These are phyloP conservation scores for Melaleuca quinquenervia DNA, from an alignment of 345 rosid species.

Conservation along the genomic window DNA sequence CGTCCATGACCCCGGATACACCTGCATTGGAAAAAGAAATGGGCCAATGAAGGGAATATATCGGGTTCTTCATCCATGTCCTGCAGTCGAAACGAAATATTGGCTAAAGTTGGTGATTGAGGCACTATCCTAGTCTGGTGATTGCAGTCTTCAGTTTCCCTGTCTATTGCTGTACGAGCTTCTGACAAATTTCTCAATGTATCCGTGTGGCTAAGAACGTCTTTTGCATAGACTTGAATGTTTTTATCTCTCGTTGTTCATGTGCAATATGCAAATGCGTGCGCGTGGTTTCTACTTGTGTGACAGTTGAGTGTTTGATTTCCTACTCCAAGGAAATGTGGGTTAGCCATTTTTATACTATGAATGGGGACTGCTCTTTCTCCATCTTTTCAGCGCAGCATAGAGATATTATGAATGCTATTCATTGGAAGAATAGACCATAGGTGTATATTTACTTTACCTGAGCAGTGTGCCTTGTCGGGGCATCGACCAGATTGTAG, in stretches of 20 bases:
- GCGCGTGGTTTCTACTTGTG: neutral
- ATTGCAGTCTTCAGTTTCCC: neutral
- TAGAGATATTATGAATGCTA: neutral
- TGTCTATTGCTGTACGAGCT: fast-evolving
- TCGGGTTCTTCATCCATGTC: neutral
- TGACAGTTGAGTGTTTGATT: neutral
- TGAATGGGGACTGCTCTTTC: neutral
- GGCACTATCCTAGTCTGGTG: neutral
- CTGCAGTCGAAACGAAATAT: neutral
- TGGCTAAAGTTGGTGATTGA: neutral
- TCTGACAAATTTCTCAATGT: neutral
- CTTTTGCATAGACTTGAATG: neutral
- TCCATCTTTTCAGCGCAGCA: neutral
- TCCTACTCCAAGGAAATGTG: neutral
- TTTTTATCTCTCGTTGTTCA: neutral
- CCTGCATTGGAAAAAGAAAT: conserved; percentile 25
- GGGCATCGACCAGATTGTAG: conserved; percentile 68
- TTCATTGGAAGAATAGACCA: neutral
- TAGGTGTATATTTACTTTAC: conserved; percentile 13
- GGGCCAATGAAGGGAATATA: neutral
- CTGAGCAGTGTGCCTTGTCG: conserved; percentile 84
- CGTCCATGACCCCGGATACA: conserved; percentile 84
- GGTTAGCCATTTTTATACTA: neutral
- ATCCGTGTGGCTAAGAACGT: neutral
- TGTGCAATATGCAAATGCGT: neutral